Evolutionary conservation across 345 rosid species (phyloP).

Genomic region (Syzygium aqueum): DNA sequence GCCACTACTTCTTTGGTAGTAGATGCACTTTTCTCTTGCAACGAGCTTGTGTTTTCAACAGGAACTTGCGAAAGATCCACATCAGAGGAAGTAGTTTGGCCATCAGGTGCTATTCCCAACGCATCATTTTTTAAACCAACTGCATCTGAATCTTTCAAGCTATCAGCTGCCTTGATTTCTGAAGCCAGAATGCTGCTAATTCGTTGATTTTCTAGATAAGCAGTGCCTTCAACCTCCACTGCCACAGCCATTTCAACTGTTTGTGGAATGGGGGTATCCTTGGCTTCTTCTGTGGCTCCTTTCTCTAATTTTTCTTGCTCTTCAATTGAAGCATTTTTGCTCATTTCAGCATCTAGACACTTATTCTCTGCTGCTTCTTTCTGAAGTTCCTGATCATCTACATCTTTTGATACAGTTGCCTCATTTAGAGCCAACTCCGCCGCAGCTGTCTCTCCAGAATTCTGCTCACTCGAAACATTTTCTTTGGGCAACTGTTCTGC

Average conservation of each 20-base stretch:
- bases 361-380: conserved; percentile 21
- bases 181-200: conserved; percentile 1
- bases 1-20: conserved; percentile 13
- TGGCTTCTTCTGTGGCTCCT: conserved; percentile 3
- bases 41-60: conserved; percentile 14
- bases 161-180: conserved; percentile 16
- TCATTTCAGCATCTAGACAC: conserved; percentile 15
- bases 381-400: conserved; percentile 21
- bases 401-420: conserved; percentile 4
- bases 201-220: conserved; percentile 9
- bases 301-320: conserved; percentile 17
- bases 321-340: conserved; percentile 11
- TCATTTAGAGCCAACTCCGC: conserved; percentile 16
- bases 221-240: conserved; percentile 12
- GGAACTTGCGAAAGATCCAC: conserved; percentile 12
- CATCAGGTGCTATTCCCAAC: conserved; percentile 9
- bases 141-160: conserved; percentile 7
- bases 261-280: neutral
- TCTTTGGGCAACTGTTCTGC: conserved; percentile 64
- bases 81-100: conserved; percentile 17
- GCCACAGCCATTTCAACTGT: conserved; percentile 10
- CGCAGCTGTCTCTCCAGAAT: conserved; percentile 21
- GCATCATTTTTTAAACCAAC: conserved; percentile 10
- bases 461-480: conserved; percentile 18
- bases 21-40: conserved; percentile 25